Evolutionary conservation across 352 stramenopile species (phyloP), one percentile per base, ranked within the genome.

Genomic region (Hyaloperonospora arabidopsidis): DNA sequence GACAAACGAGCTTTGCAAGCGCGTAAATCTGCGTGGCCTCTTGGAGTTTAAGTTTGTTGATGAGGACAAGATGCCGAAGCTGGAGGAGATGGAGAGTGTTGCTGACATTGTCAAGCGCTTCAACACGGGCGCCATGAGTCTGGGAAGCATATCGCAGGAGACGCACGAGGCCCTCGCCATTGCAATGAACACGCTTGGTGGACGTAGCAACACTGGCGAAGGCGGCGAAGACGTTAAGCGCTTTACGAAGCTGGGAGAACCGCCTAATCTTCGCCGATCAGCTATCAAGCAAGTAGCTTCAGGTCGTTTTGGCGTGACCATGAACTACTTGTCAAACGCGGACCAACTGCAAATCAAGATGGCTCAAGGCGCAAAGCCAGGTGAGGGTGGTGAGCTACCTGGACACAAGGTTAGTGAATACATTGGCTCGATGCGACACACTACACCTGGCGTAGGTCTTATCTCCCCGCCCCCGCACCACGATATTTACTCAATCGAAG

Each of bases 331-430:
- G 21, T 95, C 92, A 6, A 98, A 98, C 58, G 95, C 90, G 34
- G 93, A 98, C 61, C 91, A 98, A 73, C 94, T 98, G 36, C 93
- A 98, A 75, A 98, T 98, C 72, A 98, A 98, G 76, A 98, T 98
- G 92, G 95, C 95, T 0, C 95, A 98, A 73, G 95, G 95, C 49
- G 93, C 93, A 14, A 98, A 98, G 72, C 95, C 95, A 39, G 95
- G 95, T 58, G 95, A 98, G 76, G 95, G 95, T 65, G 95, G 95
- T 52, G 89, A 98, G 67, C 77, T 98, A 52, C 95, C 95, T 46
- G 95, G 95, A n/a, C 86, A 96, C 67, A 98, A 98, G 60, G 88
- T 97, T 18, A 97, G 89, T 11, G 80, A 97, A 38, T 98, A 98
- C 70, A 98, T 98, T 72, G 95, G 89, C 2, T 78, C 87, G 28